Percentiles rank a stretch among this genome's conserved stretches.
phyloP scores from a whole-genome alignment of 2,329 filamentous ascomycete genomes.

The Aspergillus oerlinghausenensis region DNA sequence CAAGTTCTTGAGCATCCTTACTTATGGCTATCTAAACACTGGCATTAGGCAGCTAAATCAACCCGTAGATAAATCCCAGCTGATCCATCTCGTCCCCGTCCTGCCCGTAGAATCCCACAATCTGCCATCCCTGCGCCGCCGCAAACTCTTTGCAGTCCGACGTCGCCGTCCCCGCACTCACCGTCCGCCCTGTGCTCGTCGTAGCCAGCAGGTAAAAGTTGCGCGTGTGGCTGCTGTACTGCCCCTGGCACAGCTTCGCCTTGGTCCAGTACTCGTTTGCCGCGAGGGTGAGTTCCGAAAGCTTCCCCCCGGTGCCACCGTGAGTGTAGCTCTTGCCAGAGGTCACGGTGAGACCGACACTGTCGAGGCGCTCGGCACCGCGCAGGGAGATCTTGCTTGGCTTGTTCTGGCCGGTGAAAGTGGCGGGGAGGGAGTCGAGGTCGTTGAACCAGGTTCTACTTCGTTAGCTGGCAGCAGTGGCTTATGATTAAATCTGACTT shows the following conservation, averaged over 20 bases:
- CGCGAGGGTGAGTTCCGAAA: slow-evolving; percentile 41
- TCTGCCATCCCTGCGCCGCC: slow-evolving; percentile 48
- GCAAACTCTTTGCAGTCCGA: slow-evolving; percentile 44
- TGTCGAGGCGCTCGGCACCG: slow-evolving; percentile 49
- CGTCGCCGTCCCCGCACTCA: slow-evolving; percentile 45
- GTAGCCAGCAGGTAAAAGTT: slow-evolving; percentile 54
- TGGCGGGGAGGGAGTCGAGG: slow-evolving; percentile 35
- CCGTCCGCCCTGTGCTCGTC: slow-evolving; percentile 46
- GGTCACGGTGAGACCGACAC: slow-evolving; percentile 45
- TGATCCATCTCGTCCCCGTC: slow-evolving; percentile 54
- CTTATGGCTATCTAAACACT: too few species aligned
- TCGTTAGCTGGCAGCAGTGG: not conserved
- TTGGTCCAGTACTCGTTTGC: slow-evolving; percentile 47
- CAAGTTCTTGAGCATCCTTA: too few species aligned
- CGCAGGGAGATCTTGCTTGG: slow-evolving; percentile 32
- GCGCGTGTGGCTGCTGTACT: slow-evolving; percentile 45
- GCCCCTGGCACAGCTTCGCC: slow-evolving; percentile 49
- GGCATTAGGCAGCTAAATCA: not conserved
- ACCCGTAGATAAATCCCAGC: slow-evolving; percentile 38
- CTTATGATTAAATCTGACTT: not conserved
- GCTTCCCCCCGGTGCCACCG: slow-evolving; percentile 51
- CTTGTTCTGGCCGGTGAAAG: slow-evolving; percentile 28
- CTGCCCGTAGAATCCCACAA: slow-evolving; percentile 52
- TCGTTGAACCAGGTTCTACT: slow-evolving; percentile 52
- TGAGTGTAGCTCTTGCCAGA: slow-evolving; percentile 50